phyloP scores from a whole-genome alignment of 2,329 filamentous ascomycete genomes.

The Colletotrichum horii region DNA sequence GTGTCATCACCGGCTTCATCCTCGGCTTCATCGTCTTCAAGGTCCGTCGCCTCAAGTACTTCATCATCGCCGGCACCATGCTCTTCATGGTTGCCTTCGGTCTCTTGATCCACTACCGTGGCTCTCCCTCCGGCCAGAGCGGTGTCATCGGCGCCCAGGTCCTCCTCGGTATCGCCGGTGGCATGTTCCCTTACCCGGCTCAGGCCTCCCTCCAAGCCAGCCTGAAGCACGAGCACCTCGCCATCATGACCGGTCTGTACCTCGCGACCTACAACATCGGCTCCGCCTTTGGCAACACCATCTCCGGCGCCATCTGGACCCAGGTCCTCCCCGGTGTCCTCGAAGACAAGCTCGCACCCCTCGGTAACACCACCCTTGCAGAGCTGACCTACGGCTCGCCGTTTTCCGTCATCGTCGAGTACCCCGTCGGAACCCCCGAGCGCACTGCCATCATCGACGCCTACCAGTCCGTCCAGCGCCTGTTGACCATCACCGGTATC shows the following conservation, averaged over 20 bases:
- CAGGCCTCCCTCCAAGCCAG: conserved; percentile 49
- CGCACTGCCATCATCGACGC: conserved; percentile 46
- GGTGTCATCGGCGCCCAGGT: conserved; percentile 69
- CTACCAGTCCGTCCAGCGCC: conserved; percentile 52
- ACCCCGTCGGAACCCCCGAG: conserved; percentile 47
- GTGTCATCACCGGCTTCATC: conserved; percentile 61
- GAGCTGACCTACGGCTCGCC: conserved; percentile 38
- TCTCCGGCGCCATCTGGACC: conserved; percentile 68
- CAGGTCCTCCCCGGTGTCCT: conserved; percentile 58
- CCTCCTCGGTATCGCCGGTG: conserved; percentile 66
- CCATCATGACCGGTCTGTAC: conserved; percentile 68
- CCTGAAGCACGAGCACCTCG: conserved; percentile 57
- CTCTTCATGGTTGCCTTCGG: conserved; percentile 71
- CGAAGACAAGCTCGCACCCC: conserved; percentile 21
- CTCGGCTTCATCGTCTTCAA: conserved; percentile 62
- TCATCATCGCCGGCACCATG: conserved; percentile 64
- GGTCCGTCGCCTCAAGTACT: conserved; percentile 65
- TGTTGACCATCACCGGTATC: conserved; percentile 54
- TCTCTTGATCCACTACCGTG: conserved; percentile 68
- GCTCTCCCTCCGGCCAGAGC: conserved; percentile 51
- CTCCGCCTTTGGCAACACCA: conserved; percentile 62
- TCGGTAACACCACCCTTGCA: conserved; percentile 44
- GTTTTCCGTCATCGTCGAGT: conserved; percentile 35
- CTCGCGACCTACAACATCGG: conserved; percentile 69
- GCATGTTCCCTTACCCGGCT: conserved; percentile 61